phyloP scores from a whole-genome alignment of 352 stramenopile genomes.

The Elongisporangium prolatum region DNA sequence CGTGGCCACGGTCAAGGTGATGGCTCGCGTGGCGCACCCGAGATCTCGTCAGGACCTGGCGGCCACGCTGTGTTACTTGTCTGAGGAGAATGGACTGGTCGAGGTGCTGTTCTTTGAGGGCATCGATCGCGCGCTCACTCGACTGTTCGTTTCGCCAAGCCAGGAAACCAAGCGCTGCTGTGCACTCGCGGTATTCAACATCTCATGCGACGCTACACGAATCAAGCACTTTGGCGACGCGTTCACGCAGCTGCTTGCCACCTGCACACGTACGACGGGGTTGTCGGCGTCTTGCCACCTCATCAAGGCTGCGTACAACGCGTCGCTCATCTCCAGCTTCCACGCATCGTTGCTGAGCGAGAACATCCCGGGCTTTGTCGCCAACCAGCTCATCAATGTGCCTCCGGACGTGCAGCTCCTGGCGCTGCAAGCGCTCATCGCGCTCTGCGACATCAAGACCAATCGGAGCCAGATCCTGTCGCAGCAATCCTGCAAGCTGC shows the following conservation, averaged over 20 bases:
- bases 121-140: constrained; percentile 52
- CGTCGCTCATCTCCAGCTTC: constrained; percentile 47
- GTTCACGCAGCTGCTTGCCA: constrained; percentile 57
- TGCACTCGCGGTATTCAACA: constrained; percentile 61
- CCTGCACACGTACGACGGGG: neutral
- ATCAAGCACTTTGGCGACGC: constrained; percentile 65
- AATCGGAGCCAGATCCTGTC: constrained; percentile 51
- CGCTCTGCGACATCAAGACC: constrained; percentile 39
- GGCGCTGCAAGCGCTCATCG: constrained; percentile 43
- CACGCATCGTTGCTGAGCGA: constrained; percentile 55
- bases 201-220: constrained; percentile 47
- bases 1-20: constrained; percentile 34
- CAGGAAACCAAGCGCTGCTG: constrained; percentile 69
- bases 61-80: constrained; percentile 60
- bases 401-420: constrained; percentile 30
- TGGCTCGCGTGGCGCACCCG: constrained; percentile 28
- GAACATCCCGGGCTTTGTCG: constrained; percentile 58
- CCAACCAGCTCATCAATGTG: constrained; percentile 36
- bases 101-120: constrained; percentile 67
- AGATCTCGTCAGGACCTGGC: constrained; percentile 51
- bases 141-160: constrained; percentile 35
- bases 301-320: constrained; percentile 73
- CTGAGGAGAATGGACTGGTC: constrained; percentile 46
- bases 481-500: constrained; percentile 41
- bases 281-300: constrained; percentile 25